Base-by-base conservation (phyloP, 179 eudicot species). In the Beta lomatogona region DNA sequence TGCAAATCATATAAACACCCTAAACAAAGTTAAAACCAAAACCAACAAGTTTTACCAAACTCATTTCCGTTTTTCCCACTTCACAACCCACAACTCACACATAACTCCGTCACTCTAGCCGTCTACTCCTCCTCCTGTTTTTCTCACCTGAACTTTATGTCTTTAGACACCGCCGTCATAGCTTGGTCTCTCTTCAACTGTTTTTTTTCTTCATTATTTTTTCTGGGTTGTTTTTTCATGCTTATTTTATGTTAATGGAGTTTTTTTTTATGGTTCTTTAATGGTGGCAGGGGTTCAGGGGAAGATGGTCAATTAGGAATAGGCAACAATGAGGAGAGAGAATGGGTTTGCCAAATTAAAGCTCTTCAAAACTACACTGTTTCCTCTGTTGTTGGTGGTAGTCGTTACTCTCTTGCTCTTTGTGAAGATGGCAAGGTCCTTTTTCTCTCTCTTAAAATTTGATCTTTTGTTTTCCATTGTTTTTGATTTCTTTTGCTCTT, bases 301-400 rank as follows among this genome's bases (percentile, higher is more conserved):
- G 99, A 96, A 91, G 99, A 96, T 70, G 99, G 99, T 18, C 98
- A 96, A 83, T 80, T 96, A 60, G 99, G 99, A 53, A 86, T 92
- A 14, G 98, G 99, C 0, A 88, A 88, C 77, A 83, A 90, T 85
- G 96, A 96, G 73, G 99, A 96, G 66, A 92, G 72, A 86, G 99
- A 96, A 54, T 84, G 89, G 91, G 91, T 91, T 87, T 96, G 90
- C 65, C 81, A 87, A 52, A 83, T 96, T 81, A 71, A 85, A 79
- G 77, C 92, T 59, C 94, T 96, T n/a, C 52, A 84, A 14, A 66
- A 89, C 11, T 80, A 77, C 53, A 41, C 55, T 19, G 92, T 92
- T 9, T 70, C 91, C 76, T 91, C 97, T 36, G 93, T 96, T 44
- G 99, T 96, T 68, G 98, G 90, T 63, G 99, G 99, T 8, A 96